phyloP scores from a whole-genome alignment of 31 red algal genomes.

The Odonthalia washingtoniensis region DNA sequence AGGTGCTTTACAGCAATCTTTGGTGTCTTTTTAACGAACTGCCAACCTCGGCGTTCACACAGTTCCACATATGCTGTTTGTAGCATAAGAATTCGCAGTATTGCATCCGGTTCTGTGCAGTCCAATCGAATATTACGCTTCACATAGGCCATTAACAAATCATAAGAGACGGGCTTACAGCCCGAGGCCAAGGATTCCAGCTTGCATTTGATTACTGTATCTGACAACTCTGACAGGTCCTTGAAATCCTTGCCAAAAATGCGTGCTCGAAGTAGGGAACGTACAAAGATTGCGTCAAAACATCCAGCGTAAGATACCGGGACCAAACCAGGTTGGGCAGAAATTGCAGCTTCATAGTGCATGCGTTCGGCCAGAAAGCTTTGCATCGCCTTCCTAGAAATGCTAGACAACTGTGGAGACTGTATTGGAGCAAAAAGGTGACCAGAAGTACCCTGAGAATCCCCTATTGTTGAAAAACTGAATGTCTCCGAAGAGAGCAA shows the following conservation, averaged over 20 bases:
- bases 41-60: not conserved
- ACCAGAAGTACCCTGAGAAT: not conserved
- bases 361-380: conserved; percentile 42
- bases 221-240: not conserved
- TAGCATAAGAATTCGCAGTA: not conserved
- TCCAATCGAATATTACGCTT: conserved; percentile 15
- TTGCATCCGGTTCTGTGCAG: not conserved
- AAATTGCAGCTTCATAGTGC: not conserved
- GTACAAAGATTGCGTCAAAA: conserved; percentile 16
- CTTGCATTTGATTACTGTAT: conserved; percentile 30
- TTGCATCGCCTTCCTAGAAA: conserved; percentile 41
- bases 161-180: not conserved
- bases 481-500: conserved; percentile 42
- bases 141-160: not conserved
- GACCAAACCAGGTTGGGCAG: conserved; percentile 11
- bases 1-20: conserved; percentile 8
- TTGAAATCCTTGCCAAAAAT: conserved; percentile 40
- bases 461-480: not conserved
- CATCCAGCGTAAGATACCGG: not conserved
- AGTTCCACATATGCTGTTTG: not conserved
- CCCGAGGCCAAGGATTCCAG: not conserved
- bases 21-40: conserved; percentile 3
- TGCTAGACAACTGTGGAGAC: not conserved
- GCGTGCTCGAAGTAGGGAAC: conserved; percentile 17
- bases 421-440: conserved; percentile 40